Evolutionary conservation across 108 stramenopile genomes (phyloP).

Genomic region (Pseudonitzschia delicatissima): DNA sequence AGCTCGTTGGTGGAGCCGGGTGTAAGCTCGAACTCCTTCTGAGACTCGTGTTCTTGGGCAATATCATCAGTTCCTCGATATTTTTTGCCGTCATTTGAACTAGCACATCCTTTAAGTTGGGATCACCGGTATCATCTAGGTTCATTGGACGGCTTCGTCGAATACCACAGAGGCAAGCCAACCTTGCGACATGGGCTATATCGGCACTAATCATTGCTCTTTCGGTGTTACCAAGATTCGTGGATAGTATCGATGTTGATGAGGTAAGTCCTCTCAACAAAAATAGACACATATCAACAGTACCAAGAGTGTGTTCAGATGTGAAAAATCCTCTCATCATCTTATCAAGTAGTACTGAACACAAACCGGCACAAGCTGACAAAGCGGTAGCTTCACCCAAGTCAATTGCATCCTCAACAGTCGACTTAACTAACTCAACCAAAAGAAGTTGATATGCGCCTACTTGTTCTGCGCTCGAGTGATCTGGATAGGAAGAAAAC

Average conservation of each 20-base stretch:
- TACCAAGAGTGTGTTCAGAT: conserved; percentile 56
- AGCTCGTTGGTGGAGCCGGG: conserved; percentile 47
- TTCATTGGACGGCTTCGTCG: conserved; percentile 60
- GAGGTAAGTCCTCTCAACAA: conserved; percentile 58
- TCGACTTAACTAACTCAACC: conserved; percentile 63
- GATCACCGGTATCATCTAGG: conserved; percentile 56
- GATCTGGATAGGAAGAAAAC: conserved; percentile 78
- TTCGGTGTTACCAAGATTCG: conserved; percentile 51
- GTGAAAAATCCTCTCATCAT: conserved; percentile 80
- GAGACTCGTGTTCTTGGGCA: conserved; percentile 38
- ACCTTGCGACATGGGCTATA: conserved; percentile 71
- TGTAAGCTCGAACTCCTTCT: conserved; percentile 20
- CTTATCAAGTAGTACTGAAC: conserved; percentile 74
- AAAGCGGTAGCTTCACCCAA: conserved; percentile 71
- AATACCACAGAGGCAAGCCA: conserved; percentile 62
- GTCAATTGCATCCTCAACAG: conserved; percentile 73
- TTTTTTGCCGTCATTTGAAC: conserved; percentile 45
- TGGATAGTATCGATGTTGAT: conserved; percentile 50
- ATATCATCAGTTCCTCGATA: conserved; percentile 64
- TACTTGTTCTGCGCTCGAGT: conserved; percentile 77
- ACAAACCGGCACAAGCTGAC: conserved; percentile 74
- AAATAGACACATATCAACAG: conserved; percentile 49
- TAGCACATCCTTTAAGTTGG: conserved; percentile 59
- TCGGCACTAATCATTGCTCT: conserved; percentile 65
- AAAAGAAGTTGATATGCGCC: conserved; percentile 78